Base-by-base conservation (phyloP, 371 early-diverging fungal species). In the Syncephalastrum racemosum region DNA sequence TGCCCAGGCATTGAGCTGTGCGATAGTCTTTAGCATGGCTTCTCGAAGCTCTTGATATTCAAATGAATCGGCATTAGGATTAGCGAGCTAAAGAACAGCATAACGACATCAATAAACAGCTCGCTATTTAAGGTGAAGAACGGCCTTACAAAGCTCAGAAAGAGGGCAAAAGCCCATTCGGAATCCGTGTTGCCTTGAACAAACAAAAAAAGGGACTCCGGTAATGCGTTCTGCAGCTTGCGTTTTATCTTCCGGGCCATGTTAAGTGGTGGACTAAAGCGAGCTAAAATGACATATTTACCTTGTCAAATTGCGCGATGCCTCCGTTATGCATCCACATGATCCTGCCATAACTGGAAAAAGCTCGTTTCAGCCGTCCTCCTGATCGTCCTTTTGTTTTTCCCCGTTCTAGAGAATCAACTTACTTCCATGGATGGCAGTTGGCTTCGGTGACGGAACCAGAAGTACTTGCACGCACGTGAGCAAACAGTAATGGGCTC, bases 281-380 rank as follows among this genome's bases (percentile, higher is more conserved):
- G 46, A 8, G 41, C 10, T 31, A 50, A n/a, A 24, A 50, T 58
- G 43, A 44, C 52, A 48, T 31, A 42, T 63, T 54, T 73, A 83
- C 82, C 77, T 81, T 85, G 50, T 81, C 71, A 53, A 92, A 92
- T 53, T 83, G 73, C 42, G 81, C 81, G 60, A 92, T 88, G 60
- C 81, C 75, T 43, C 93, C 93, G 68, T 93, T 91, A 76, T 93
- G 93, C 93, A 92, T 92, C 83, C 89, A 93, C 92, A 93, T 90
- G 18, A 93, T 72, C 43, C 82, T 79, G 22, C 90, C 91, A 60
- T 68, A 80, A 58, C 79, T 85, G 71, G 64, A 51, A 55, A 52
- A 66, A 73, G 10, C 14, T 14, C 18, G 39, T 43, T 14, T 31
- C 36, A 31, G 36, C 36, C 36, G 36, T 31, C 10, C 36, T 31